Evolutionary conservation across 2,329 filamentous ascomycete species (phyloP).

Genomic region (Pleurostoma richardsiae): DNA sequence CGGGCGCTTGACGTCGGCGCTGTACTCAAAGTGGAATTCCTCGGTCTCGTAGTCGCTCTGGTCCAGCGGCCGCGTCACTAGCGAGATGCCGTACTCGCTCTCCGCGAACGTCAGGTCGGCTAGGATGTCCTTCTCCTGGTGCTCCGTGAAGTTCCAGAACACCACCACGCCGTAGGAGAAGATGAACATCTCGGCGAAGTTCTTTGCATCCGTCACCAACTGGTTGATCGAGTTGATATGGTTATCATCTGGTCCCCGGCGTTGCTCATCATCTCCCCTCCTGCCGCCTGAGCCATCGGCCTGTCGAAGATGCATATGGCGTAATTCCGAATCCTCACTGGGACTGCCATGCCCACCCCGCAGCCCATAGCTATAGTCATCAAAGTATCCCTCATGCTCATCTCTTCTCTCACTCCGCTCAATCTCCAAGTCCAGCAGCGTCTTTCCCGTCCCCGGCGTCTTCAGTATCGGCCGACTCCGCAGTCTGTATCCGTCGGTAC

Average conservation of each 20-base stretch:
- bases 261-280: slow-evolving; percentile 1
- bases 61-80: slow-evolving; percentile 74
- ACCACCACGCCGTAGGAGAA: slow-evolving; percentile 97
- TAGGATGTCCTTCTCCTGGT: slow-evolving; percentile 93
- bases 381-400: slow-evolving; percentile 87
- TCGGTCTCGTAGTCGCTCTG: slow-evolving; percentile 95
- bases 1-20: slow-evolving; percentile 75
- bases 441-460: slow-evolving; percentile 83
- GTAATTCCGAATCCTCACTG: slow-evolving; percentile 13
- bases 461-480: slow-evolving; percentile 88
- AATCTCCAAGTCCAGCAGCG: slow-evolving; percentile 89
- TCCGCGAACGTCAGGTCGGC: slow-evolving; percentile 89
- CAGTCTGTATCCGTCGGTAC: slow-evolving; percentile 79
- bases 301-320: slow-evolving; percentile 21
- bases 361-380: slow-evolving; percentile 60
- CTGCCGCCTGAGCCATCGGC: slow-evolving; percentile 1
- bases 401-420: slow-evolving; percentile 86
- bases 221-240: slow-evolving; percentile 48
- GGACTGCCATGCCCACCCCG: slow-evolving; percentile 21
- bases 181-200: slow-evolving; percentile 92
- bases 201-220: slow-evolving; percentile 65
- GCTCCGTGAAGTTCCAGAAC: slow-evolving; percentile 97
- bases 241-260: slow-evolving; percentile 12
- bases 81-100: slow-evolving; percentile 55
- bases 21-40: slow-evolving; percentile 98